phyloP scores from a whole-genome alignment of 2,329 filamentous ascomycete species.

The Erysiphe pulchra region DNA sequence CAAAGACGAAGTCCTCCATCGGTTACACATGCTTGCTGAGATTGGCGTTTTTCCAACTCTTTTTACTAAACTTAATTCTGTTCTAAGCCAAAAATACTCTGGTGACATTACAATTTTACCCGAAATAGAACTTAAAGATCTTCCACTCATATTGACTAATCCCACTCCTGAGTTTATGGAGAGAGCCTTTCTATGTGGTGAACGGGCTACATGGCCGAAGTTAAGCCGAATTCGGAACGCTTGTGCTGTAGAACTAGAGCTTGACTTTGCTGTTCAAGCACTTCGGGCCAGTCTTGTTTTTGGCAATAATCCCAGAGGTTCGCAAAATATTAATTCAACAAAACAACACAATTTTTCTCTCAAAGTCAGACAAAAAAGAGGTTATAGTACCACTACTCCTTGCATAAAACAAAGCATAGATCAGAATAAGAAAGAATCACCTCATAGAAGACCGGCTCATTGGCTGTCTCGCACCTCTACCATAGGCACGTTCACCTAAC shows the following conservation, averaged over 20 bases:
- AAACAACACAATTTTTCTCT: conserved; percentile 1
- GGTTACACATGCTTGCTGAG: conserved; percentile 58
- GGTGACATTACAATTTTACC: conserved; percentile 90
- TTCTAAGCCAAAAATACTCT: conserved; percentile 75
- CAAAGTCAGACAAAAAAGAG: conserved; percentile 5
- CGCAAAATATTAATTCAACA: conserved; percentile 10
- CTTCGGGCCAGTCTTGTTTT: conserved; percentile 33
- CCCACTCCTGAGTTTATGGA: conserved; percentile 73
- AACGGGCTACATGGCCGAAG: conserved; percentile 80
- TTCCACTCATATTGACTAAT: conserved; percentile 57
- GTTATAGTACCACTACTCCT: conserved; percentile 6
- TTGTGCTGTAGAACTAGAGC: conserved; percentile 64
- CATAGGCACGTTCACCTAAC: too few species aligned
- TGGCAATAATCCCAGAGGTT: conserved; percentile 12
- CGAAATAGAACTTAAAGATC: conserved; percentile 45
- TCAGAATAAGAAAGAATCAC: conserved; percentile 1
- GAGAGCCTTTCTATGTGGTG: conserved; percentile 48
- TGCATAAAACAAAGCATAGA: neutral
- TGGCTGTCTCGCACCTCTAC: too few species aligned
- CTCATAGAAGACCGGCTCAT: neutral
- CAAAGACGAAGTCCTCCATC: conserved; percentile 55
- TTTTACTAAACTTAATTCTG: conserved; percentile 51
- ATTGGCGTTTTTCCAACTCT: conserved; percentile 57
- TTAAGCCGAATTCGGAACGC: conserved; percentile 65
- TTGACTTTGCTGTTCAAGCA: conserved; percentile 49